These are phyloP conservation scores for Kwoniella dendrophila DNA, from an alignment of 768 basidiomycete species.

Conservation along the genomic window DNA sequence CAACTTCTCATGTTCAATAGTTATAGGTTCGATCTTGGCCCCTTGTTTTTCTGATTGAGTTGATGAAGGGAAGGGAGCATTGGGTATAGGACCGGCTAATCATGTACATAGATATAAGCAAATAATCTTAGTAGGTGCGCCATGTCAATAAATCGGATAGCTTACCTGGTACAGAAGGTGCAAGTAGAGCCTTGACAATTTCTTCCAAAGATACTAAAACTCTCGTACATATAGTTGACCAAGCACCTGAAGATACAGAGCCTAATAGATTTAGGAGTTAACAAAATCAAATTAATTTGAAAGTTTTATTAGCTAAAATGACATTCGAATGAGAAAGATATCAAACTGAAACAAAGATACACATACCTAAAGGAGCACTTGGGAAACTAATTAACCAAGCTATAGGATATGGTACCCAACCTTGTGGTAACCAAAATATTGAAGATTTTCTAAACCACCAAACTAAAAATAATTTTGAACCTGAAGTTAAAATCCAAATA, in stretches of 20 bases:
- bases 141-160: neutral
- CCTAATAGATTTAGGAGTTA: slow-evolving; percentile 60
- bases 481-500: slow-evolving; percentile 85
- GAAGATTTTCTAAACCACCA: slow-evolving; percentile 91
- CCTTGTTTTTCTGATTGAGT: slow-evolving; percentile 10
- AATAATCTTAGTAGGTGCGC: neutral
- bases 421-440: slow-evolving; percentile 87
- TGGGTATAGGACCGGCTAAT: slow-evolving; percentile 19
- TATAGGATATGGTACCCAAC: slow-evolving; percentile 81
- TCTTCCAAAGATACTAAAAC: slow-evolving; percentile 78
- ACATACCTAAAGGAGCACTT: slow-evolving; percentile 80
- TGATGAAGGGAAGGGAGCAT: slow-evolving; percentile 16
- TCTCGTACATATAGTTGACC: slow-evolving; percentile 91
- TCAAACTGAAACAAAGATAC: neutral
- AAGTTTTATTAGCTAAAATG: too few relatives aligned
- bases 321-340: too few relatives aligned
- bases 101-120: neutral
- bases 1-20: slow-evolving; percentile 43
- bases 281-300: too few relatives aligned
- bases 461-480: slow-evolving; percentile 76
- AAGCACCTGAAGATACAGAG: slow-evolving; percentile 86
- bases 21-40: slow-evolving; percentile 36
- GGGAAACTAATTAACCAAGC: slow-evolving; percentile 87
- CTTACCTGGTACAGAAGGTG: slow-evolving; percentile 20
- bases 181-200: slow-evolving; percentile 66